Base-by-base conservation (phyloP, 2,329 filamentous ascomycete genomes). In the Periconia sp. region DNA sequence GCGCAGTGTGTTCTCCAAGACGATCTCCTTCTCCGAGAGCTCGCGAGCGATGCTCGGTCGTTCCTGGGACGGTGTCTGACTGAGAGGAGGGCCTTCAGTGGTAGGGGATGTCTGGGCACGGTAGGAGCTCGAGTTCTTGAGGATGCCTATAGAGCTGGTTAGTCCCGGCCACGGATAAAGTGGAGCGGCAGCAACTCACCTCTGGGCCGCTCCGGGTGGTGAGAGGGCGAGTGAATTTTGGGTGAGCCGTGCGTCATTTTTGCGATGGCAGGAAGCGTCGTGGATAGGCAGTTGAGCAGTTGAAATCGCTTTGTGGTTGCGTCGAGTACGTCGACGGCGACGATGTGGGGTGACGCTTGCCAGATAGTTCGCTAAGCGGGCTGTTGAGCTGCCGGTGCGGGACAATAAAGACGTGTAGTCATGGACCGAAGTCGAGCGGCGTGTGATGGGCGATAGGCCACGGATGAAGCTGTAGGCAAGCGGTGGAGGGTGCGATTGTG, bases 1-100 rank as follows among this genome's bases (percentile, higher is more conserved):
- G 67, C 89, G 84, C 50, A 96, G 83, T 1, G 94, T 99, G 74
- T 99, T 99, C 70, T 92, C 86, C 47, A 97, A 83, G 3, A 91
- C 95, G 59, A 96, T 78, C 66, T 97, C 94, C 74, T 95, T 94
- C 55, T 91, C 86, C 4, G 83, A 83, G 56, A 84, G 56, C 67
- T 83, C 71, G 59, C 77, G 68, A 56, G 76, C 74, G 44, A 73
- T 65, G 10, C 52, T 66, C 30, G 77, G 75, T 41, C 71, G 66
- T 52, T 65, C 63, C 42, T 58, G 22, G 52, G 68, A 52, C 8
- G 59, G 28, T 48, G 61, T 17, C 67, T 63, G 6, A 69, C 64
- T 43, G 61, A 38, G 41, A 48, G 18, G 46, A 56, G 42, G 56
- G n/a, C n/a, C n/a, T n/a, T n/a, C n/a, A 40, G 38, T 46, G 36